A percentile compares a stretch with the other conserved stretches of the same genome.
phyloP scores from a whole-genome alignment of 2,329 filamentous ascomycete species.

The Penicillium sp. region DNA sequence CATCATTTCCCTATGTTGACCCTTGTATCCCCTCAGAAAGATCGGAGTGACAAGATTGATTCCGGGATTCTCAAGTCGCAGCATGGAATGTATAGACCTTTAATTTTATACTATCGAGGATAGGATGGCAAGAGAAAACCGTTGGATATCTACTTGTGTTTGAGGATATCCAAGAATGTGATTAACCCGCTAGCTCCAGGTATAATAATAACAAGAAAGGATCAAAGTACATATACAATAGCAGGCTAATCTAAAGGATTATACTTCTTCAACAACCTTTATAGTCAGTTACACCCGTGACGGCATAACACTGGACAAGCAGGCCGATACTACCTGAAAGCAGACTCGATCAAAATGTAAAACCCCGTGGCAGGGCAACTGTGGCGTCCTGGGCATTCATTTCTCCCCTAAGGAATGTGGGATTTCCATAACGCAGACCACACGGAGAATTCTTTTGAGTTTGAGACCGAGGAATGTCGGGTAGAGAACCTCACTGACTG shows the following conservation, averaged over 20 bases:
- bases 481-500: background rate
- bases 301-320: background rate
- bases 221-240: no score
- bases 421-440: background rate
- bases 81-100: constrained; percentile 3
- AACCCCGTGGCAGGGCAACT: background rate
- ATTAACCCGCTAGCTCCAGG: no score
- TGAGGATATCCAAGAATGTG: background rate
- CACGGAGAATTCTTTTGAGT: background rate
- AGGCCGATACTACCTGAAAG: background rate
- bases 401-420: background rate
- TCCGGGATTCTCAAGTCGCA: background rate
- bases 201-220: background rate
- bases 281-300: background rate
- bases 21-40: background rate
- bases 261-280: background rate
- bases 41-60: background rate
- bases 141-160: background rate
- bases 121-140: background rate
- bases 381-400: background rate
- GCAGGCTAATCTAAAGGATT: background rate
- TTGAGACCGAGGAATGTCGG: background rate
- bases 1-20: background rate
- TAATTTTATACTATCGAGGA: background rate
- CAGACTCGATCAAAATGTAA: background rate